Conservation (phyloP, 495 filamentous ascomycete genomes). For the Penicillium desertorum region DNA sequence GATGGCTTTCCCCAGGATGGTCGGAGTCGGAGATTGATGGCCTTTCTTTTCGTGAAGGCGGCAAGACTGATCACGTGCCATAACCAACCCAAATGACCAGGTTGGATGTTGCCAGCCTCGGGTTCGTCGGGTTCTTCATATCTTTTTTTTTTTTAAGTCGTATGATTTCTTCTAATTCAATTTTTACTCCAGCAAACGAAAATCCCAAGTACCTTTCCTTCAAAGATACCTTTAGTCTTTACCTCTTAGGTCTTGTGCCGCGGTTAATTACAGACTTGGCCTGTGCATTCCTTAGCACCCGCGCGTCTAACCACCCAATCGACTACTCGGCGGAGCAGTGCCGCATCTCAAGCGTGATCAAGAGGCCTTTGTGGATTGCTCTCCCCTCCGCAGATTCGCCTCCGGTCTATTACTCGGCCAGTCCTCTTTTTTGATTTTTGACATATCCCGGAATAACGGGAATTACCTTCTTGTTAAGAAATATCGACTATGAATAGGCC, state of each 20-base stretch:
- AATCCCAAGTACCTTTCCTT: no score
- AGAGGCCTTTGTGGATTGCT: conserved; percentile 31
- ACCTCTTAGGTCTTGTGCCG: background rate
- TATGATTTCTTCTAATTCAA: background rate
- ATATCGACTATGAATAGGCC: conserved; percentile 41
- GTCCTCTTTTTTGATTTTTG: conserved; percentile 14
- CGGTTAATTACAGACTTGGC: conserved; percentile 14
- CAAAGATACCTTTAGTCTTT: background rate
- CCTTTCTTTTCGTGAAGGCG: conserved; percentile 26
- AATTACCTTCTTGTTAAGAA: conserved; percentile 4
- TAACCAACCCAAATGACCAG: background rate
- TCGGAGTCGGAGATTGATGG: conserved; percentile 15
- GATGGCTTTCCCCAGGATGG: conserved; percentile 15
- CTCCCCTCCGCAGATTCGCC: conserved; percentile 24
- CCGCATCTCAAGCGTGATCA: conserved; percentile 41
- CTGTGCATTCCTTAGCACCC: conserved; percentile 29
- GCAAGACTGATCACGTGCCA: conserved; percentile 22
- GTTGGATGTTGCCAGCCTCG: background rate
- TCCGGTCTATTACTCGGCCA: conserved; percentile 12
- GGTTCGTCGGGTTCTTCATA: conserved; percentile 1
- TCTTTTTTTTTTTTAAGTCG: background rate
- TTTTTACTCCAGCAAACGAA: background rate
- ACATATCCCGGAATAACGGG: conserved; percentile 8
- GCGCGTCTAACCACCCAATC: conserved; percentile 41
- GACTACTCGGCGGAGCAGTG: conserved; percentile 37